A percentile compares a stretch with the other conserved stretches of the same genome.
These are phyloP conservation scores for grape (Vitis vinifera) DNA, from an alignment of 164 flowering plant species.

Conservation along the genomic window DNA sequence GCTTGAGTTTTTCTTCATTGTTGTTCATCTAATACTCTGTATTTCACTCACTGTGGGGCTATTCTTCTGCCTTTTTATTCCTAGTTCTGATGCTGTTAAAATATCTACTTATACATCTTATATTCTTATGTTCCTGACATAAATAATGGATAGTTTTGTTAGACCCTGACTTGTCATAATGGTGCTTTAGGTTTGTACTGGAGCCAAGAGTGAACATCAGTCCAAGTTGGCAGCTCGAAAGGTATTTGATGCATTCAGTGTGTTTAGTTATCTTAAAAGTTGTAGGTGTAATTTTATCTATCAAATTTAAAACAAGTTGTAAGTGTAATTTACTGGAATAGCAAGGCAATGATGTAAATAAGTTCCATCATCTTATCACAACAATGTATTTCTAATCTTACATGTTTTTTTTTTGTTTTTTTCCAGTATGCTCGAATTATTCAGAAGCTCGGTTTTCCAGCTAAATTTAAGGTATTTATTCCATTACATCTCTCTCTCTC, in stretches of 20 bases:
- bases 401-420: constrained; percentile 1
- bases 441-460: constrained; percentile 93
- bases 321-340: too few species aligned
- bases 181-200: constrained; percentile 83
- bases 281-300: too few species aligned
- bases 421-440: constrained; percentile 90
- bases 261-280: not conserved
- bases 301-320: too few species aligned
- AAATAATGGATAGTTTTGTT: not conserved
- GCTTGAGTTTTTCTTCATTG: too few species aligned
- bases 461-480: constrained; percentile 76
- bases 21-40: too few species aligned
- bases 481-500: not conserved
- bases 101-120: too few species aligned
- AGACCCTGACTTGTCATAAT: constrained; percentile 4
- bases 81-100: not conserved
- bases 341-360: too few species aligned
- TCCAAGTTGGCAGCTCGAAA: constrained; percentile 92
- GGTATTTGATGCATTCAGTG: constrained; percentile 31
- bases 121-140: too few species aligned
- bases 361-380: not conserved
- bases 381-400: not conserved
- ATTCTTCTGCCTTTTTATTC: not conserved
- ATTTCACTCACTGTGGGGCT: too few species aligned
- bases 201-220: constrained; percentile 96